Conservation (phyloP, 352 stramenopile genomes). For the Achlya hypogyna region DNA sequence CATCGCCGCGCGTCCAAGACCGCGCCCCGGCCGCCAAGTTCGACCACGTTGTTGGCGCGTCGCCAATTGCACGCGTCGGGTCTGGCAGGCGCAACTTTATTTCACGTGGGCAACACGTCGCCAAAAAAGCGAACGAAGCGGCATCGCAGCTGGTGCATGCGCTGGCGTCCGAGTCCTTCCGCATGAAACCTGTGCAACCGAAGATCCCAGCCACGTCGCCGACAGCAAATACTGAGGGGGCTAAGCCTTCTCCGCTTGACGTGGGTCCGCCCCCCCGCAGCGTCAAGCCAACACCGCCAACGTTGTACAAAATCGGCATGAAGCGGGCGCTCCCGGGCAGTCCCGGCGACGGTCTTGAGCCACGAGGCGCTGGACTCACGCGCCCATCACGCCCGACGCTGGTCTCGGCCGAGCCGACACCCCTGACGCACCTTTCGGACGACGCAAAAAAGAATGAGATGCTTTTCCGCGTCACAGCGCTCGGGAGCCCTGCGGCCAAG, state of each 20-base stretch:
- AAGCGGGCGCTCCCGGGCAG: background rate
- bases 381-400: background rate
- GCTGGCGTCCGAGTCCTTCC: constrained; percentile 8
- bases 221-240: too few species aligned
- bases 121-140: constrained; percentile 1
- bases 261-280: background rate
- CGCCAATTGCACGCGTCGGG: too few species aligned
- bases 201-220: too few species aligned
- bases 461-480: background rate
- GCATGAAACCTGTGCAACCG: background rate
- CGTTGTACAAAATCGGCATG: background rate
- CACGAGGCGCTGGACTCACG: background rate
- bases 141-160: constrained; percentile 16
- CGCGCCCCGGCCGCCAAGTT: background rate
- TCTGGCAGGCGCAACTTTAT: background rate
- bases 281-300: background rate
- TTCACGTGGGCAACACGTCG: background rate
- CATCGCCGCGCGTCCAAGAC: background rate
- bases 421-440: background rate
- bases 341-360: background rate
- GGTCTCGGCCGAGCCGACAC: background rate
- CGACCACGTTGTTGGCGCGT: background rate
- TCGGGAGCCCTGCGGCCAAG: background rate
- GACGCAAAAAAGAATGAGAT: background rate
- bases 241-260: background rate